phyloP scores from a whole-genome alignment of 768 basidiomycete genomes.

The Mycena vitilis region DNA sequence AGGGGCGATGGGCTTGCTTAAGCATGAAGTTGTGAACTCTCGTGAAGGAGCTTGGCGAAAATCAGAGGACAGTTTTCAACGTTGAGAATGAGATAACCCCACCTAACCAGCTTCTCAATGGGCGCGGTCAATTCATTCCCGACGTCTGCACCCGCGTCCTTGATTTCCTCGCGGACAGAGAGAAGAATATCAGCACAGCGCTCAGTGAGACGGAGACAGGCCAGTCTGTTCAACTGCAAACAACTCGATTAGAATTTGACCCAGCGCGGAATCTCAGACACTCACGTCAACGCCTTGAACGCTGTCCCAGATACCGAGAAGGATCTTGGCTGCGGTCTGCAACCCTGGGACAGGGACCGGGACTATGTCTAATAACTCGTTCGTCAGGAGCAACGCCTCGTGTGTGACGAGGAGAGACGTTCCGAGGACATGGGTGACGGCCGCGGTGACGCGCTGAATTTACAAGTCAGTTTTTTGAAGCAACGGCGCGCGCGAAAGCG shows the following conservation, averaged over 20 bases:
- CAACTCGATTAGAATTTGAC: neutral
- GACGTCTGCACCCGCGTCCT: slow-evolving; percentile 56
- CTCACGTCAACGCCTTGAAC: slow-evolving; percentile 67
- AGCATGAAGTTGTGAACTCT: slow-evolving; percentile 33
- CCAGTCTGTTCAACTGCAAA: slow-evolving; percentile 63
- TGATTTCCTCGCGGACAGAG: slow-evolving; percentile 64
- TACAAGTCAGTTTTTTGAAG: neutral
- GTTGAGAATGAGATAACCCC: slow-evolving; percentile 27
- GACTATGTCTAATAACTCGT: slow-evolving; percentile 56
- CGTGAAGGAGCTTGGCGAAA: slow-evolving; percentile 24
- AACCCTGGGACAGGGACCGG: slow-evolving; percentile 60
- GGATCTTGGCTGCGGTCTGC: slow-evolving; percentile 56
- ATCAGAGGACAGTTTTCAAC: neutral
- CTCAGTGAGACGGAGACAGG: slow-evolving; percentile 70
- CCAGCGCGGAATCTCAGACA: slow-evolving; percentile 18
- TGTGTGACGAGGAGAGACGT: slow-evolving; percentile 49
- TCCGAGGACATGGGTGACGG: slow-evolving; percentile 49
- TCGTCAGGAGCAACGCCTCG: slow-evolving; percentile 49
- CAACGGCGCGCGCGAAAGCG: neutral
- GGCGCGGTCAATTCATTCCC: slow-evolving; percentile 58
- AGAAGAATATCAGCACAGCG: slow-evolving; percentile 70
- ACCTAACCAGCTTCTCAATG: slow-evolving; percentile 59
- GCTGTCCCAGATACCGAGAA: slow-evolving; percentile 67
- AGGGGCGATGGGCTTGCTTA: slow-evolving; percentile 73
- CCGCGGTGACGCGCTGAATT: slow-evolving; percentile 47